A percentile compares a stretch with the other conserved stretches of the same genome.
Evolutionary conservation across 2,329 filamentous ascomycete species (phyloP).

Genomic region (Epichloe sibirici): DNA sequence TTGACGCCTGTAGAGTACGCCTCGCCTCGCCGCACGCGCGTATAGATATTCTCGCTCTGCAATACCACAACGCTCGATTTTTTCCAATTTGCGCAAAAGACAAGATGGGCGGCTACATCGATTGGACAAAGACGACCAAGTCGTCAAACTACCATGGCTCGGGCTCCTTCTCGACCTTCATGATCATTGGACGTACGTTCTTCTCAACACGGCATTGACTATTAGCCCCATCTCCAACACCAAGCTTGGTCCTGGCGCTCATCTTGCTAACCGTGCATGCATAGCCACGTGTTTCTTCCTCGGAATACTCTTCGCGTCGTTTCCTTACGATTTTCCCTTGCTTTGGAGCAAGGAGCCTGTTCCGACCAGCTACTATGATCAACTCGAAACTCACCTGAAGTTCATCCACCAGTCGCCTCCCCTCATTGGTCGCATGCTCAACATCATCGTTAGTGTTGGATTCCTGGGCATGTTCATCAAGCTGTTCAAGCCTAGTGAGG

Average conservation of each 20-base stretch:
- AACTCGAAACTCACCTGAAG: constrained; percentile 79
- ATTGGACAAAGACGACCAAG: constrained; percentile 44
- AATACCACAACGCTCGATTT: too few species aligned
- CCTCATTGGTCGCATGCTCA: constrained; percentile 85
- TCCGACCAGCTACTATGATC: constrained; percentile 59
- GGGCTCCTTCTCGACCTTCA: constrained; percentile 82
- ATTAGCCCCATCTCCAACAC: constrained; percentile 2
- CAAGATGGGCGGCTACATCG: constrained; percentile 29
- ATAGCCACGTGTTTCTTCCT: constrained; percentile 91
- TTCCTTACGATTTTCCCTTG: constrained; percentile 90
- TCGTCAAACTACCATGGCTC: constrained; percentile 47
- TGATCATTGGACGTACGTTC: constrained; percentile 84
- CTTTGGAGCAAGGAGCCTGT: constrained; percentile 63
- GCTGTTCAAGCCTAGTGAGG: constrained; percentile 85
- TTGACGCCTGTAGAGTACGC: neutral
- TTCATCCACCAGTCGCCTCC: constrained; percentile 88
- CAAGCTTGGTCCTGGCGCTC: neutral
- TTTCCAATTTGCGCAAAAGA: neutral
- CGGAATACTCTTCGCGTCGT: constrained; percentile 89
- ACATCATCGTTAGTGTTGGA: constrained; percentile 82
- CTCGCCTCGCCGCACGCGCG: neutral
- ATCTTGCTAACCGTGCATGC: neutral
- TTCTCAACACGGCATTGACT: neutral
- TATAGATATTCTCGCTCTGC: neutral
- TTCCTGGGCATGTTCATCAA: constrained; percentile 85